These are phyloP conservation scores for Spiraea crenata DNA, from an alignment of 331 rosid genomes.

Conservation along the genomic window DNA sequence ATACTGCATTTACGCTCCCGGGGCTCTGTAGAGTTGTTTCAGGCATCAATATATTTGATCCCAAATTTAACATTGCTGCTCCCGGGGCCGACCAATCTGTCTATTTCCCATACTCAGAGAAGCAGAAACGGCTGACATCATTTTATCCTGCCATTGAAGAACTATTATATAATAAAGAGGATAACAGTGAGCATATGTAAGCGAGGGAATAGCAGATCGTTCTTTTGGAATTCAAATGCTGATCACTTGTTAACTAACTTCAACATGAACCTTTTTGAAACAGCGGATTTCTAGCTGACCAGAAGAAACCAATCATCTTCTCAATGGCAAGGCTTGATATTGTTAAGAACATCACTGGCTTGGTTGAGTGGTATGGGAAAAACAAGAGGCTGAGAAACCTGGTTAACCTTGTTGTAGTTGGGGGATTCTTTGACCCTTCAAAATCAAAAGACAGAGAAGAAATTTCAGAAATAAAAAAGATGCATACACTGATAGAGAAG, in stretches of 20 bases:
- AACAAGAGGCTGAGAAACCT: constrained; percentile 63
- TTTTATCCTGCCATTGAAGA: constrained; percentile 78
- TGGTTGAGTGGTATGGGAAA: constrained; percentile 80
- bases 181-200: constrained; percentile 73
- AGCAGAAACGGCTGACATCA: constrained; percentile 45
- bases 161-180: constrained; percentile 56
- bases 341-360: constrained; percentile 77
- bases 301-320: constrained; percentile 78
- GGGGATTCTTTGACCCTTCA: constrained; percentile 92
- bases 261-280: background rate
- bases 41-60: constrained; percentile 89
- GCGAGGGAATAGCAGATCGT: constrained; percentile 17
- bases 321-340: constrained; percentile 92
- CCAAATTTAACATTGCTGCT: constrained; percentile 88
- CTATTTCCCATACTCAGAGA: constrained; percentile 67
- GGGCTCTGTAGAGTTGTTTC: constrained; percentile 93
- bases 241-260: background rate
- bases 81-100: constrained; percentile 89
- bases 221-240: background rate
- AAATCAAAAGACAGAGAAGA: constrained; percentile 93
- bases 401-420: constrained; percentile 89
- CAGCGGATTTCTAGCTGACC: constrained; percentile 71
- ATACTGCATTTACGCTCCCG: constrained; percentile 81
- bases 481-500: constrained; percentile 66
- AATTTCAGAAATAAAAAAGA: constrained; percentile 68